These are phyloP conservation scores for Laguncularia racemosa DNA, from an alignment of 345 rosid species.

Conservation along the genomic window DNA sequence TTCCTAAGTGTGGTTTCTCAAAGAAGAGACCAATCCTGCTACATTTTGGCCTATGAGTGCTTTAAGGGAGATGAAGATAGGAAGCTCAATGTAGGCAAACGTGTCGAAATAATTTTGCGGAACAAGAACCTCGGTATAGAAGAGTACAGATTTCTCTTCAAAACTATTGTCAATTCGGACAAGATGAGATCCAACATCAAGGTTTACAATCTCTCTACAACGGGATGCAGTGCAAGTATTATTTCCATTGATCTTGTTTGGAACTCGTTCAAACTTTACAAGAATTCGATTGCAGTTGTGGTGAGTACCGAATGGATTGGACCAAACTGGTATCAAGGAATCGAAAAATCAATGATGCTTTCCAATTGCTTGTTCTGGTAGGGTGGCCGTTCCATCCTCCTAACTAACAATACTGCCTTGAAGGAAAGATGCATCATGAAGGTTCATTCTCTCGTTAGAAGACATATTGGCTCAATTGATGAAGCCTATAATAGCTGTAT, in stretches of 20 bases:
- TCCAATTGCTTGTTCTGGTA: slow-evolving; percentile 23
- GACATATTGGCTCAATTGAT: slow-evolving; percentile 18
- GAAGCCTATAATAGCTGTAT: slow-evolving; percentile 14
- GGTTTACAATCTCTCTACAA: slow-evolving; percentile 20
- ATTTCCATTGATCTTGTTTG: slow-evolving; percentile 12
- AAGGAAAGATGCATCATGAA: slow-evolving; percentile 10
- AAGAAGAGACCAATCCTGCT: slow-evolving; percentile 9
- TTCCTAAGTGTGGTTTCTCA: too few species aligned
- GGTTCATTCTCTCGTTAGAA: slow-evolving; percentile 13
- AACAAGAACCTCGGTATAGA: slow-evolving; percentile 9
- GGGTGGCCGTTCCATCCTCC: slow-evolving; percentile 20
- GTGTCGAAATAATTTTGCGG: slow-evolving; percentile 2
- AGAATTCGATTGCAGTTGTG: slow-evolving; percentile 15
- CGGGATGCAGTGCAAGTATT: slow-evolving; percentile 26
- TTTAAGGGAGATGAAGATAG: slow-evolving; percentile 8
- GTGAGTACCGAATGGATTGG: slow-evolving; percentile 20
- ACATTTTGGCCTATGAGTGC: slow-evolving; percentile 15
- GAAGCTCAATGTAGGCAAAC: slow-evolving; percentile 7
- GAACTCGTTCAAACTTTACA: slow-evolving; percentile 5
- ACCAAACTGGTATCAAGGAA: slow-evolving; percentile 23
- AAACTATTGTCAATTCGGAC: slow-evolving; percentile 13
- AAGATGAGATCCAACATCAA: slow-evolving; percentile 18
- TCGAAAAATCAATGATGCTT: slow-evolving; percentile 24
- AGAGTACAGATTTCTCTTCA: slow-evolving; percentile 15
- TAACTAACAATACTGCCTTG: slow-evolving; percentile 13